These are phyloP conservation scores for Ophiosphaerella narmari DNA, from an alignment of 2,329 filamentous ascomycete species.

Conservation along the genomic window DNA sequence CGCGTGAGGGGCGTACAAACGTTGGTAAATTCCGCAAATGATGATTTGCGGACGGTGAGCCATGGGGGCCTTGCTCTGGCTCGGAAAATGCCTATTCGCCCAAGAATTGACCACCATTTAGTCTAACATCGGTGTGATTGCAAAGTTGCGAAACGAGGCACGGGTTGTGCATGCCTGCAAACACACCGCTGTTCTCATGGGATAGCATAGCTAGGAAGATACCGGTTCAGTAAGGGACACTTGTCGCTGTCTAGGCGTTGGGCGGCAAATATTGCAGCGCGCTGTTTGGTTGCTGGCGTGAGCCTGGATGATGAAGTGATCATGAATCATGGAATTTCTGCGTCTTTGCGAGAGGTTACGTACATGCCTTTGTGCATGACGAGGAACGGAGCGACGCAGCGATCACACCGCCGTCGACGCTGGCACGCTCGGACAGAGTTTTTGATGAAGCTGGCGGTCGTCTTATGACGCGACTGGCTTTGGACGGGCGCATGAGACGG, in stretches of 20 bases:
- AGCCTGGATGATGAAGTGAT: constrained; percentile 6
- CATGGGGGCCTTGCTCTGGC: constrained; percentile 11
- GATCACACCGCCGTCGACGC: constrained; percentile 20
- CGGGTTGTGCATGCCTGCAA: constrained; percentile 7
- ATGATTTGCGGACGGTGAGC: constrained; percentile 22
- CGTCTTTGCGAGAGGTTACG: constrained; percentile 1
- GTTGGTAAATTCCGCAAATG: constrained; percentile 12
- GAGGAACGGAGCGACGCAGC: constrained; percentile 30
- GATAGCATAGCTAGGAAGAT: background rate
- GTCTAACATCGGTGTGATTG: constrained; percentile 22
- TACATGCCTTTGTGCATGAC: constrained; percentile 11
- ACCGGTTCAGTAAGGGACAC: background rate
- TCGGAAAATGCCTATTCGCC: constrained; percentile 16
- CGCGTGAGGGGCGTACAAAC: constrained; percentile 11
- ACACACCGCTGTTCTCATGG: constrained; percentile 18
- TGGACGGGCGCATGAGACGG: constrained; percentile 31
- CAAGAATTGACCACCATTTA: constrained; percentile 8
- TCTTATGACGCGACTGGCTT: constrained; percentile 24
- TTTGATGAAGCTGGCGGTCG: constrained; percentile 10
- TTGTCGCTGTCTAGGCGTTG: constrained; percentile 1
- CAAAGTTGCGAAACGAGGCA: constrained; percentile 5
- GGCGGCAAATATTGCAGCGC: background rate
- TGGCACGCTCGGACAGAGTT: constrained; percentile 17
- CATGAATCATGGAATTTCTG: background rate
- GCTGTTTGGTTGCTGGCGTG: constrained; percentile 11